A percentile compares a stretch with the other conserved stretches of the same genome.
Conservation (phyloP, 805 yeast species). For the Wickerhamiella shivajii region DNA sequence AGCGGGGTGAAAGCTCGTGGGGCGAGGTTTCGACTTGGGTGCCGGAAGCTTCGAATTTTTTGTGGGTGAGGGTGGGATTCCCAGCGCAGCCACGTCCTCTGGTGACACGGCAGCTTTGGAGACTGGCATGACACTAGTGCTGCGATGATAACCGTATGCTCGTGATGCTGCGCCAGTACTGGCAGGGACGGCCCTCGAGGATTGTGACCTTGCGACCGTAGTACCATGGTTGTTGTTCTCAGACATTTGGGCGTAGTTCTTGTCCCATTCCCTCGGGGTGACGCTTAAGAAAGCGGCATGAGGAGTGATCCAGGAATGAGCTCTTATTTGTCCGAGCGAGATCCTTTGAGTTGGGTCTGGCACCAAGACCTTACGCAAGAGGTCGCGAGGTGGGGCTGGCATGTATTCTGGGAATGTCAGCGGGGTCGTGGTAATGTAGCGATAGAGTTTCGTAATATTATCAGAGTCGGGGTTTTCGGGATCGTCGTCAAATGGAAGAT, state of each 20-base stretch:
- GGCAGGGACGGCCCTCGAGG: slow-evolving; percentile 3
- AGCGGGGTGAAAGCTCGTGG: slow-evolving; percentile 27
- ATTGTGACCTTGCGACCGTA: slow-evolving; percentile 5
- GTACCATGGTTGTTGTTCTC: background rate
- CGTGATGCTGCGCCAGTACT: slow-evolving; percentile 1
- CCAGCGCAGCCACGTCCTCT: slow-evolving; percentile 17
- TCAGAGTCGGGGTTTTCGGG: slow-evolving; percentile 93
- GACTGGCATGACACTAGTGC: slow-evolving; percentile 5
- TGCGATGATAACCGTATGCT: slow-evolving; percentile 4
- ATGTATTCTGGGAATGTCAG: slow-evolving; percentile 91
- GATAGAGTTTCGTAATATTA: slow-evolving; percentile 78
- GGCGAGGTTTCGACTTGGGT: slow-evolving; percentile 23
- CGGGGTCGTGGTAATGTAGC: slow-evolving; percentile 81
- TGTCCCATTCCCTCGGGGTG: slow-evolving; percentile 86
- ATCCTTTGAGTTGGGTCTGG: slow-evolving; percentile 73
- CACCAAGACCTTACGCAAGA: slow-evolving; percentile 65
- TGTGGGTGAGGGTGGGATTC: slow-evolving; percentile 14
- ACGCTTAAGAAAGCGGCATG: slow-evolving; percentile 71
- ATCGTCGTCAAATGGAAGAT: slow-evolving; percentile 94
- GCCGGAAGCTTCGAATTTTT: slow-evolving; percentile 11
- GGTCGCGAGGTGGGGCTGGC: slow-evolving; percentile 79
- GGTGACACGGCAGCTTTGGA: slow-evolving; percentile 3
- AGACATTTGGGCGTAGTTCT: slow-evolving; percentile 13
- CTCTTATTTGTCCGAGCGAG: slow-evolving; percentile 49
- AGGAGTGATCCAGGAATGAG: slow-evolving; percentile 81